phyloP scores from a whole-genome alignment of 768 basidiomycete species.

The Chalciporus sphaerocephalus region DNA sequence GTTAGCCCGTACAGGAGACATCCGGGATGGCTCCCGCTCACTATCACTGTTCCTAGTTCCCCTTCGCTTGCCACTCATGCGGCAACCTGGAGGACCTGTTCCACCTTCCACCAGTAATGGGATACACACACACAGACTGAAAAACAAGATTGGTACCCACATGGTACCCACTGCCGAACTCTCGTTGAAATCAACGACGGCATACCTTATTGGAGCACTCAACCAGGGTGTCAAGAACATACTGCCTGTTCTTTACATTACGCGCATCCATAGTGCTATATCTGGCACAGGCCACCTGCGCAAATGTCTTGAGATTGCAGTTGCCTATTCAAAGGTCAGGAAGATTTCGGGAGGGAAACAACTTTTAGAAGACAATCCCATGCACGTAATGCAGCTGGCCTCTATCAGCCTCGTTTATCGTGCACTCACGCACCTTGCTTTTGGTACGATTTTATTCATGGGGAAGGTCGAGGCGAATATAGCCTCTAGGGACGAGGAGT shows the following conservation, averaged over 20 bases:
- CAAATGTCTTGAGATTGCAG: slow-evolving; percentile 61
- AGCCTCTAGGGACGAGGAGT: slow-evolving; percentile 46
- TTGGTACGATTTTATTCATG: slow-evolving; percentile 55
- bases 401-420: slow-evolving; percentile 58
- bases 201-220: slow-evolving; percentile 55
- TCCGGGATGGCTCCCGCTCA: slow-evolving; percentile 52
- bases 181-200: slow-evolving; percentile 53
- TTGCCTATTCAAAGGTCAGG: slow-evolving; percentile 59
- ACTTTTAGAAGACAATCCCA: slow-evolving; percentile 49
- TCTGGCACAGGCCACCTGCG: slow-evolving; percentile 53
- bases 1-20: slow-evolving; percentile 64
- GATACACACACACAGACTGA: slow-evolving; percentile 66
- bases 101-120: slow-evolving; percentile 56
- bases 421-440: slow-evolving; percentile 58
- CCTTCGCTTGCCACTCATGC: slow-evolving; percentile 49
- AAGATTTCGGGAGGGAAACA: slow-evolving; percentile 47
- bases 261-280: slow-evolving; percentile 63
- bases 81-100: slow-evolving; percentile 35
- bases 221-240: slow-evolving; percentile 65
- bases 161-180: slow-evolving; percentile 74
- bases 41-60: slow-evolving; percentile 76
- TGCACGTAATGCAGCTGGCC: slow-evolving; percentile 66
- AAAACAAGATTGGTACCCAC: slow-evolving; percentile 76
- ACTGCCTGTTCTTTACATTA: slow-evolving; percentile 71
- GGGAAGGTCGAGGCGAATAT: slow-evolving; percentile 58